Conservation (phyloP, 257 asterid genomes). For the Anisodus tanguticus region DNA sequence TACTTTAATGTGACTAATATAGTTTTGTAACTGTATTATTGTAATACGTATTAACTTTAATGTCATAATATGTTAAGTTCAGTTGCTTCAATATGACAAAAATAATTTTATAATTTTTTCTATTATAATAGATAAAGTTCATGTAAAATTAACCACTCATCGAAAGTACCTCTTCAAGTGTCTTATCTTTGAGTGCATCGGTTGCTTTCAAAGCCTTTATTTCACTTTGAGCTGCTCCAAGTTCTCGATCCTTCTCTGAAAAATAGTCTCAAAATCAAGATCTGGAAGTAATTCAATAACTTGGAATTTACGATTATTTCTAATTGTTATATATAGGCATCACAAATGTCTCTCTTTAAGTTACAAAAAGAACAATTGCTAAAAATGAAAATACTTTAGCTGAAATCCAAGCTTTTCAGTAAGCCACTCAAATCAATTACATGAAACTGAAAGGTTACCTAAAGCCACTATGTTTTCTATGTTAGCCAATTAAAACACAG, state of each 20-base stretch:
- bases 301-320: neutral
- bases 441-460: slow-evolving; percentile 16
- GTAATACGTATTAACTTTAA: neutral
- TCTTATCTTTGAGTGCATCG: slow-evolving; percentile 70
- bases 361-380: neutral
- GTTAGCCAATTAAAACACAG: no score
- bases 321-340: neutral
- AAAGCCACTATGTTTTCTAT: neutral
- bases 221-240: slow-evolving; percentile 70
- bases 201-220: slow-evolving; percentile 72
- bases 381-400: neutral
- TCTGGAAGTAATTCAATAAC: neutral
- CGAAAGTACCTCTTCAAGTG: slow-evolving; percentile 71
- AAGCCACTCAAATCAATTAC: neutral
- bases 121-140: neutral
- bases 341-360: neutral
- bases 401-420: neutral
- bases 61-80: neutral
- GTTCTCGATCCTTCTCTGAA: slow-evolving; percentile 73
- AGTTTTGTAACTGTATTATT: no score
- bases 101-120: no score
- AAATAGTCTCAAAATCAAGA: neutral
- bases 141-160: neutral
- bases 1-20: no score
- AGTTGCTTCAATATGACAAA: no score